Percentiles rank a stretch among this genome's conserved stretches.
These are phyloP conservation scores for Seminavis robusta DNA, from an alignment of 108 stramenopile species.

Conservation along the genomic window DNA sequence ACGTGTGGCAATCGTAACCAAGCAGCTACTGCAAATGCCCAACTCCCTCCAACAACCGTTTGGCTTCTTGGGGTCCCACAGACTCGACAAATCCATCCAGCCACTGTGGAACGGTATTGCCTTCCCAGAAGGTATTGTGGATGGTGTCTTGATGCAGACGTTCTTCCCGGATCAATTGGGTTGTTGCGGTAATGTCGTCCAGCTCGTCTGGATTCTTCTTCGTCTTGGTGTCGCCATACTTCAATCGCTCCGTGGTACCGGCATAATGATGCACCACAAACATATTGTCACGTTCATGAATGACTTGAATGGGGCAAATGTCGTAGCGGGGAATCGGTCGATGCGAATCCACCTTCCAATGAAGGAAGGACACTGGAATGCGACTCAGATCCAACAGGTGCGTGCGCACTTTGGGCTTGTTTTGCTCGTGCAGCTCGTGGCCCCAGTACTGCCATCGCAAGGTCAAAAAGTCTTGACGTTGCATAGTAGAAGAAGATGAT, in stretches of 20 bases:
- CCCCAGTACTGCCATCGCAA: constrained; percentile 17
- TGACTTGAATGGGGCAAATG: neutral
- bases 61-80: constrained; percentile 25
- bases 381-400: too few species aligned
- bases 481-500: constrained; percentile 5
- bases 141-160: neutral
- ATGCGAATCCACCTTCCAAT: constrained; percentile 5
- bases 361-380: neutral
- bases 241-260: constrained; percentile 15
- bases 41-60: constrained; percentile 21
- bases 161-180: neutral
- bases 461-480: constrained; percentile 8
- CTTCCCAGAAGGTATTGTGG: too few species aligned
- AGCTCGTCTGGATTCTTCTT: neutral
- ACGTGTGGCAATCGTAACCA: too few species aligned
- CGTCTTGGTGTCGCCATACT: constrained; percentile 10
- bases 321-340: constrained; percentile 4
- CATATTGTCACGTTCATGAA: constrained; percentile 1
- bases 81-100: constrained; percentile 37
- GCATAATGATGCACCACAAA: constrained; percentile 23
- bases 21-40: too few species aligned
- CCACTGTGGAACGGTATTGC: constrained; percentile 46
- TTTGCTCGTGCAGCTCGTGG: neutral
- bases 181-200: constrained; percentile 7
- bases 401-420: too few species aligned